These are phyloP conservation scores for Starmerella sp. DNA, from an alignment of 805 yeast species.

Conservation along the genomic window DNA sequence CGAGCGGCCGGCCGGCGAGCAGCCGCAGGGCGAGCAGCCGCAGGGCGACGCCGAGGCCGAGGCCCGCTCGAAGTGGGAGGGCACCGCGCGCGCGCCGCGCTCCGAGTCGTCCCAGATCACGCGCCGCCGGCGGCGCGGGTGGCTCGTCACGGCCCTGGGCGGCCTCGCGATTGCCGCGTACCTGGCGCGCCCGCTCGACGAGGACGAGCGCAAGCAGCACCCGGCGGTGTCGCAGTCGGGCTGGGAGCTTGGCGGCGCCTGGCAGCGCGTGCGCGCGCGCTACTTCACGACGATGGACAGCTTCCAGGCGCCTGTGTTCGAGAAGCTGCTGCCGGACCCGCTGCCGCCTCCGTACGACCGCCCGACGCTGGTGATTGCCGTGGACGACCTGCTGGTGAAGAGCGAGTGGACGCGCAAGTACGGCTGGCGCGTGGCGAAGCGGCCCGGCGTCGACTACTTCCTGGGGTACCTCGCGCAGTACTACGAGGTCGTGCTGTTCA, in stretches of 20 bases:
- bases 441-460: slow-evolving; percentile 97
- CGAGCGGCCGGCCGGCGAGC: slow-evolving; percentile 10
- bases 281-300: slow-evolving; percentile 63
- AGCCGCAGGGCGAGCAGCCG: too few relatives aligned
- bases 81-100: slow-evolving; percentile 35
- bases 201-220: slow-evolving; percentile 53
- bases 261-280: slow-evolving; percentile 60
- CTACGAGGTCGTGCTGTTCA: slow-evolving; percentile 88
- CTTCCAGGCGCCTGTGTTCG: slow-evolving; percentile 88
- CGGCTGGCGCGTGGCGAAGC: slow-evolving; percentile 98
- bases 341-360: slow-evolving; percentile 83
- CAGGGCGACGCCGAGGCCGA: slow-evolving; percentile 10
- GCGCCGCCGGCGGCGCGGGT: slow-evolving; percentile 70
- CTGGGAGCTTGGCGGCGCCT: slow-evolving; percentile 46
- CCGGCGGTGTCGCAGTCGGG: slow-evolving; percentile 54
- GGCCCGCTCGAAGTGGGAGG: slow-evolving; percentile 38
- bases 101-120: slow-evolving; percentile 30
- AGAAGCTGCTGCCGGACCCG: slow-evolving; percentile 87
- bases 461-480: slow-evolving; percentile 88
- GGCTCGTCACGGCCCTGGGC: slow-evolving; percentile 16
- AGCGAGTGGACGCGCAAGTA: slow-evolving; percentile 81
- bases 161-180: slow-evolving; percentile 55
- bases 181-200: slow-evolving; percentile 77
- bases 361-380: slow-evolving; percentile 80
- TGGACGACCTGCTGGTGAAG: slow-evolving; percentile 85